Base-by-base conservation (phyloP, 169 alveolate genomes). In the Eimeria brunetti region DNA sequence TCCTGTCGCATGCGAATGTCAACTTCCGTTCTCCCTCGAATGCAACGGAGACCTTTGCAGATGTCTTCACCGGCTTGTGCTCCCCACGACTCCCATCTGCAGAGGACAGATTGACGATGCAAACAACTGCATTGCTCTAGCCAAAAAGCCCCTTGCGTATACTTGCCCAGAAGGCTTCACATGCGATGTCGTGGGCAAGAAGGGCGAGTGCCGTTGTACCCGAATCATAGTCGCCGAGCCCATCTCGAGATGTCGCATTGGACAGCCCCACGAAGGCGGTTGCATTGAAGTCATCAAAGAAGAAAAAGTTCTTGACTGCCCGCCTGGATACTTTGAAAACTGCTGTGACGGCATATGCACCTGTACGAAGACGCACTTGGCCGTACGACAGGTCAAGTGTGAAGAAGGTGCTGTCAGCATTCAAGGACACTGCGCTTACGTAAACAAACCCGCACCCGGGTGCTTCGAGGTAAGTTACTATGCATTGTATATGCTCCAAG, bases 81-180 rank as follows among this genome's bases (percentile, higher is more conserved):
- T 88, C 27, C 90, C 96, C 33, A 91, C 75, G 20, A 89, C 67
- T 64, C 90, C 88, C 20, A 75, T 86, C 2, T 92, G 96, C 78
- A 56, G 89, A 27, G 96, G 92, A 16, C 53, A 75, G 46, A 24
- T 38, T 6, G 96, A 92, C 60, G 78, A 30, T 18, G 51, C 58
- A 33, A 92, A 92, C 14, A 83, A 92, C 49, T 92, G 96, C 76
- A 62, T 92, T n/a, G 53, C 51, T 44, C 81, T 16, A n/a, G 83
- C 86, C 36, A 38, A 83, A 71, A 64, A 46, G 76, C 81, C 71
- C 33, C 93, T 62, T 14, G 1, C 36, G 46, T 92, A 81, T 51
- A 75, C 75, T 33, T 92, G 96, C 49, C 93, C 75, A 18, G 96
- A 92, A 69, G 96, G 96, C 53, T 88, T 80, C 36, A 88, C 89